Base-by-base conservation (phyloP, 2,329 filamentous ascomycete species). In the Trichophyton verrucosum region DNA sequence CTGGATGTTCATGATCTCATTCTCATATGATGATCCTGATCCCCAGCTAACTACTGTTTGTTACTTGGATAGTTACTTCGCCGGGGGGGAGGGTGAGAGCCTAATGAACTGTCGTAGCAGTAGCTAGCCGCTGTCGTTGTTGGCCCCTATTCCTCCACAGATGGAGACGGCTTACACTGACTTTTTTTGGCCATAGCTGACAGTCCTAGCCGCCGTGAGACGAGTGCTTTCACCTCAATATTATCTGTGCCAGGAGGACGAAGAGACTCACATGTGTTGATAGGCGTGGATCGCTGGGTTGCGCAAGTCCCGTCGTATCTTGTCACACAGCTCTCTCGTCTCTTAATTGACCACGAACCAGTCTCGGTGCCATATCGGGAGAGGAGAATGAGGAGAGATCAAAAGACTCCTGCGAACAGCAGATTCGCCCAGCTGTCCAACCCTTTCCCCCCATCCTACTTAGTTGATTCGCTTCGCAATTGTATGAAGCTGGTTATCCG, bases 261-360 rank as follows among this genome's bases (percentile, higher is more conserved):
- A 22, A 38, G n/a, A 11, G 17, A 55, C 62, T 62, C 36, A 62
- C 62, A 27, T n/a, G 13, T 38, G 51, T 7, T 61, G 53, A 47
- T 64, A 60, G 3, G 61, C 57, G 40, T 64, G 62, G 20, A 56
- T 17, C 62, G 27, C 42, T 57, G 58, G 49, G 47, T 64, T 60
- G 38, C 24, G 61, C 57, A 65, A 56, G 44, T 65, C 63, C 27
- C 59, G 56, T 36, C 62, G 47, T 53, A 64, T 60, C n/a, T 53
- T 40, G 27, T 60, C 62, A 33, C 60, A 60, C 56, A 62, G 62
- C 27, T 30, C 46, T 59, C 62, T 51, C 47, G 47, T 30, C 47
- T 51, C 47, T 51, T 24, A 11, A 20, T 27, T 13, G 27, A 27
- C 47, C 47, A 51, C 42, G n/a, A 17, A 30, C 27, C 27, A 30